phyloP scores from a whole-genome alignment of 1,284 basidiomycete species.

The Melanopsichium pennsylvanicum region DNA sequence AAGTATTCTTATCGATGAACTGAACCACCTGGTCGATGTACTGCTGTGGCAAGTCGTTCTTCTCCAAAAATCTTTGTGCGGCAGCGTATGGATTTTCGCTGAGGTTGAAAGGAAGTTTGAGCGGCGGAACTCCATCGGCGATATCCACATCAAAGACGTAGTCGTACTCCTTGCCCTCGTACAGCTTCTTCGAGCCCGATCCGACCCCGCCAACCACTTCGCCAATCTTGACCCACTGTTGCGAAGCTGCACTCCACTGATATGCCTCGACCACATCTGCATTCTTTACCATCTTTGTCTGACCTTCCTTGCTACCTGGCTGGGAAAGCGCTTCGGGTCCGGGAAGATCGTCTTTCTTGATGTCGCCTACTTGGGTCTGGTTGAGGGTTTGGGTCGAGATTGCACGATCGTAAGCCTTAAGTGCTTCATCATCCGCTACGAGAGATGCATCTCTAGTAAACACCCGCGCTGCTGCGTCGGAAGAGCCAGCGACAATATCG shows the following conservation, averaged over 20 bases:
- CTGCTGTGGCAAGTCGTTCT: conserved; percentile 80
- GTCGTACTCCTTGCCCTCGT: conserved; percentile 90
- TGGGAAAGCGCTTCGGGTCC: conserved; percentile 79
- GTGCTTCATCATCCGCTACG: conserved; percentile 75
- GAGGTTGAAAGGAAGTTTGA: conserved; percentile 90
- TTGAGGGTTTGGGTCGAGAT: conserved; percentile 61
- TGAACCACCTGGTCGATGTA: conserved; percentile 90
- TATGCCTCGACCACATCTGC: conserved; percentile 56
- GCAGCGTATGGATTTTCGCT: conserved; percentile 87
- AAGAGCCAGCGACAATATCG: conserved; percentile 88
- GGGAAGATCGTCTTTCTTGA: conserved; percentile 86
- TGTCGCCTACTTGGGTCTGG: conserved; percentile 79
- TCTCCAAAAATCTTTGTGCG: conserved; percentile 85
- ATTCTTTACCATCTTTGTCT: conserved; percentile 78
- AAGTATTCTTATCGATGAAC: conserved; percentile 92
- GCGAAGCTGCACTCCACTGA: conserved; percentile 76
- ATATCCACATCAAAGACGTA: conserved; percentile 99
- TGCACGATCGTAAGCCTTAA: conserved; percentile 50
- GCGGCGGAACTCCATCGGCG: conserved; percentile 85
- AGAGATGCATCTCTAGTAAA: conserved; percentile 81
- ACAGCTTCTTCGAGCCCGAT: conserved; percentile 82
- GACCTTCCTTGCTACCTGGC: conserved; percentile 85
- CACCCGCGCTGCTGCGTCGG: conserved; percentile 85
- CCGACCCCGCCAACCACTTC: conserved; percentile 95
- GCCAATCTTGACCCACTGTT: conserved; percentile 89